Evolutionary conservation across 2,329 filamentous ascomycete species (phyloP).

Genomic region (Leptodontidium sp.): DNA sequence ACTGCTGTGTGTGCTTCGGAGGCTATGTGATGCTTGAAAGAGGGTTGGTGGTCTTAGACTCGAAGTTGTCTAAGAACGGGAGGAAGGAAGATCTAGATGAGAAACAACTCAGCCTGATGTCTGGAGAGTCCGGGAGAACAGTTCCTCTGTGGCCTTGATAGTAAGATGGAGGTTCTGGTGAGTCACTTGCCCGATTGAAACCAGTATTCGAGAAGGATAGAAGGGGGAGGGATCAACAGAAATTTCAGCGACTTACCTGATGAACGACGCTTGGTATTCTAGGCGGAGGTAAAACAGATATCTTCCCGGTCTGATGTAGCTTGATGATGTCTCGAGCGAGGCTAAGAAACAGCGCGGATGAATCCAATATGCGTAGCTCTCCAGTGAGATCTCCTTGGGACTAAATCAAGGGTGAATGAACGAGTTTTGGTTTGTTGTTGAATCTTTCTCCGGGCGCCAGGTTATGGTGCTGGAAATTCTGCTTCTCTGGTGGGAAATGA

Average conservation of each 20-base stretch:
- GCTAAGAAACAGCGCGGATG: not conserved
- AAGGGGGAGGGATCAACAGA: not conserved
- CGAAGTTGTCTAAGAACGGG: constrained; percentile 6
- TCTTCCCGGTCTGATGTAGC: not conserved
- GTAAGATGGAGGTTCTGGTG: not conserved
- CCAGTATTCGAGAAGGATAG: not conserved
- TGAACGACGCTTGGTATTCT: not conserved
- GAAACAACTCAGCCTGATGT: not conserved
- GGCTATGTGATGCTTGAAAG: constrained; percentile 6
- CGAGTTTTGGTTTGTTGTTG: not conserved
- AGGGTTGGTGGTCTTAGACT: not conserved
- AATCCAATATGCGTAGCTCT: too few relatives aligned
- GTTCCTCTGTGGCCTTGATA: not conserved
- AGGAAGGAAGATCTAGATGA: not conserved
- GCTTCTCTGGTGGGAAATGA: not conserved
- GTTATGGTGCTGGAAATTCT: not conserved
- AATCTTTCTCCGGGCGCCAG: not conserved
- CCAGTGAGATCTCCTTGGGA: not conserved
- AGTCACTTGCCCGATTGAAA: not conserved
- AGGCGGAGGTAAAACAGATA: not conserved
- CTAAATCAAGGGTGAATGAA: not conserved
- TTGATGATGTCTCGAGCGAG: not conserved
- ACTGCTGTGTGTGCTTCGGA: constrained; percentile 11
- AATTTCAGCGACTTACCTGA: constrained; percentile 6
- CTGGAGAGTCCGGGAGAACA: not conserved